Percentiles rank a stretch among this genome's conserved stretches.
Conservation (phyloP, 2,329 filamentous ascomycete genomes). For the Ascosphaera pollenicola region DNA sequence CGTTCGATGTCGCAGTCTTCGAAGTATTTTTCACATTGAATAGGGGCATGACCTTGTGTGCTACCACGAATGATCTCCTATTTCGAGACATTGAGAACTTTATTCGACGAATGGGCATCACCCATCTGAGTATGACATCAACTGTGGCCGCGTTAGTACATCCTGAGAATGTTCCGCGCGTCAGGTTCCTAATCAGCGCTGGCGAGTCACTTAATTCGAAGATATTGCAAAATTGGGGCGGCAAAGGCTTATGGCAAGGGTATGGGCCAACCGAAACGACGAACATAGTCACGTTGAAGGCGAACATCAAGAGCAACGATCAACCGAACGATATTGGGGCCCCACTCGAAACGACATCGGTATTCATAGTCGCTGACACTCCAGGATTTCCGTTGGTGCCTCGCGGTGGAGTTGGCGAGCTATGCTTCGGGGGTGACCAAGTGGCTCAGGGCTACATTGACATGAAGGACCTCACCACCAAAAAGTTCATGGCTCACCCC, state of each 20-base stretch:
- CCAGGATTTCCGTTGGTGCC: slow-evolving; percentile 23
- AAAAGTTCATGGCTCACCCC: slow-evolving; percentile 49
- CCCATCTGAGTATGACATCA: slow-evolving; percentile 36
- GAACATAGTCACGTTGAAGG: slow-evolving; percentile 19
- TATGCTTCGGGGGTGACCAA: slow-evolving; percentile 37
- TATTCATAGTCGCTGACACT: slow-evolving; percentile 20
- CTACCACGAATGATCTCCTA: slow-evolving; percentile 29
- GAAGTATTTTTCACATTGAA: slow-evolving; percentile 34
- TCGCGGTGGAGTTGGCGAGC: slow-evolving; percentile 33
- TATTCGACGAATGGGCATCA: slow-evolving; percentile 29
- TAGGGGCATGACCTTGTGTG: slow-evolving; percentile 36
- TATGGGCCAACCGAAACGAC: slow-evolving; percentile 23
- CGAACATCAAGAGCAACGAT: slow-evolving; percentile 13
- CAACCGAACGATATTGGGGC: slow-evolving; percentile 19
- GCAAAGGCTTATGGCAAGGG: slow-evolving; percentile 22
- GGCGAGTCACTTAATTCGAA: slow-evolving; percentile 23
- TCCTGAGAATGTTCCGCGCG: slow-evolving; percentile 18
- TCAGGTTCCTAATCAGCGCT: slow-evolving; percentile 20
- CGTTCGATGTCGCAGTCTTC: slow-evolving; percentile 30
- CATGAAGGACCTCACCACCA: slow-evolving; percentile 35
- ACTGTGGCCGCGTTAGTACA: slow-evolving; percentile 30
- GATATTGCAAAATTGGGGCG: slow-evolving; percentile 20
- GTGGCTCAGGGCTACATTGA: slow-evolving; percentile 29
- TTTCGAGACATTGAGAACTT: slow-evolving; percentile 26
- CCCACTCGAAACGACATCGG: slow-evolving; percentile 14